Conservation (phyloP, 140 eudicot species). For the Oenanthe javanica region DNA sequence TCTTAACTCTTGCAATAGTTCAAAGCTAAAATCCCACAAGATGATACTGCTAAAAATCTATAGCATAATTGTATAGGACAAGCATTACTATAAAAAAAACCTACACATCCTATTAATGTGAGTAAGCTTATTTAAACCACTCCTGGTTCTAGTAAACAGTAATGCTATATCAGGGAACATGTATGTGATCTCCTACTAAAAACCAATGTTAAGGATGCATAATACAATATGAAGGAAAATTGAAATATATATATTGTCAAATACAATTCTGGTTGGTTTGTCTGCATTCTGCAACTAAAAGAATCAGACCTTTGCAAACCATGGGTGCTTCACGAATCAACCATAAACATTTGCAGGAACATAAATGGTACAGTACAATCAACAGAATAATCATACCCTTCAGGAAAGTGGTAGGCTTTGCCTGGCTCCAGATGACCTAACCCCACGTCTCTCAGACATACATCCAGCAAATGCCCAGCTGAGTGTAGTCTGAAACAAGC, state of each 20-base stretch:
- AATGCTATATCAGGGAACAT: neutral
- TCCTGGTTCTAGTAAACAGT: neutral
- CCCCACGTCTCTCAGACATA: constrained; percentile 57
- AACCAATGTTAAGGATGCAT: neutral
- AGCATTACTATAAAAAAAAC: neutral
- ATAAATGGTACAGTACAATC: neutral
- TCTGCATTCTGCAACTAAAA: neutral
- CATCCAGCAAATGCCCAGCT: constrained; percentile 88
- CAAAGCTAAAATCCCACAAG: neutral
- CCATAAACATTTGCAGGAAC: neutral
- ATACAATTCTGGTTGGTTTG: neutral
- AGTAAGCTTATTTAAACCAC: neutral
- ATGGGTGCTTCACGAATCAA: neutral
- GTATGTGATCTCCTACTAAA: neutral
- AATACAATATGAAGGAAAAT: neutral
- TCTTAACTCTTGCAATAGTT: neutral
- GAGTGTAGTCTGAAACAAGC: constrained; percentile 63
- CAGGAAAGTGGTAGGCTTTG: constrained; percentile 82
- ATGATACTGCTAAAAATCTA: neutral
- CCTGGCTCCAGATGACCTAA: constrained; percentile 70
- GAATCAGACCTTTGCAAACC: neutral
- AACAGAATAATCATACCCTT: constrained; percentile 40
- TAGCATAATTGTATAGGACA: neutral
- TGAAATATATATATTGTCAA: too few relatives aligned
- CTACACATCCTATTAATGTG: neutral